Evolutionary conservation across 345 rosid genomes (phyloP).

Genomic region (Syzygium aromaticum): DNA sequence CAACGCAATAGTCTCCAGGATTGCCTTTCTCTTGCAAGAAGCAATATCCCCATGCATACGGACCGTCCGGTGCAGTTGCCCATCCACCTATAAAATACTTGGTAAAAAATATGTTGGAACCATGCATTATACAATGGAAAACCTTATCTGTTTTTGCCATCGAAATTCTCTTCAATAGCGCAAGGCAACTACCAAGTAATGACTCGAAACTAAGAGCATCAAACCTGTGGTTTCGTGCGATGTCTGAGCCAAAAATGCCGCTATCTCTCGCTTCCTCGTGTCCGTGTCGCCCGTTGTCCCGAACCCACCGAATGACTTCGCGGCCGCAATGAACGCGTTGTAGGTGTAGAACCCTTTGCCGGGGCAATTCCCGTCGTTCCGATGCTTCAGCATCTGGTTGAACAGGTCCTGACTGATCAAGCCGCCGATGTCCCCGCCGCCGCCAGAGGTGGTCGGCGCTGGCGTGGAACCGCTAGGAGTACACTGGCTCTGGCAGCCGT

Average conservation of each 20-base stretch:
- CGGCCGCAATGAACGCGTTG: constrained; percentile 6
- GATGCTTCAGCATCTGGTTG: constrained; percentile 10
- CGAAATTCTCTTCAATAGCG: not conserved
- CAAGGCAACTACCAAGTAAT: not conserved
- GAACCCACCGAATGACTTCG: constrained; percentile 1
- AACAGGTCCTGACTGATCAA: constrained; percentile 4
- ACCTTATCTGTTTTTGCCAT: not conserved
- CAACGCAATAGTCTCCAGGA: constrained; percentile 7
- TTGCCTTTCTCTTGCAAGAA: constrained; percentile 5
- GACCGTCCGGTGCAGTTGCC: constrained; percentile 12
- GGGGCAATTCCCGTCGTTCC: constrained; percentile 6
- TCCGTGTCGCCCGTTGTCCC: constrained; percentile 5
- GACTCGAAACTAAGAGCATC: too few species aligned
- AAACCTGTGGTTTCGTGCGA: constrained; percentile 16
- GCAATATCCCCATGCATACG: constrained; percentile 17
- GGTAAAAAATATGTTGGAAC: not conserved
- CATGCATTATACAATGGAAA: not conserved
- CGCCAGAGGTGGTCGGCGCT: not conserved
- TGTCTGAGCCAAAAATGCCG: constrained; percentile 9
- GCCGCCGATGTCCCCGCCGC: not conserved
- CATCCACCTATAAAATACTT: constrained; percentile 4
- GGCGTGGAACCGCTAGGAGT: not conserved
- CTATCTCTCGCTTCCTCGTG: constrained; percentile 12
- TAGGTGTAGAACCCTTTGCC: constrained; percentile 11
- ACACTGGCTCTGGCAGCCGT: not conserved